Conservation (phyloP, 2,329 filamentous ascomycete genomes). For the Hymenoscyphus occultus region DNA sequence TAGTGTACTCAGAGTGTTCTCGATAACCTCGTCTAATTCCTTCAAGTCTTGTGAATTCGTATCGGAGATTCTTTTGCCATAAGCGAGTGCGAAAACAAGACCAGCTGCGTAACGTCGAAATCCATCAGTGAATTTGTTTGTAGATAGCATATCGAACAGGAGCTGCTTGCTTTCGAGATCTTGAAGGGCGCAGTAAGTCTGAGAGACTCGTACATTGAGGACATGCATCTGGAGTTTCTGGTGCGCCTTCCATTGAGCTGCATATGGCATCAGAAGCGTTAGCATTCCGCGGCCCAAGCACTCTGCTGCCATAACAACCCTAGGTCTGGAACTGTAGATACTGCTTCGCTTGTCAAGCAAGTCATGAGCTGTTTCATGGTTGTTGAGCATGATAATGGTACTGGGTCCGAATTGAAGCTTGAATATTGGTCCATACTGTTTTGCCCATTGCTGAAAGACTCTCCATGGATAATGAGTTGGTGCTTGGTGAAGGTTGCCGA, state of each 20-base stretch:
- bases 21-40: slow-evolving; percentile 11
- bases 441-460: slow-evolving; percentile 14
- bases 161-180: slow-evolving; percentile 15
- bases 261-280: slow-evolving; percentile 14
- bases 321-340: slow-evolving; percentile 17
- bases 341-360: slow-evolving; percentile 14
- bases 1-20: slow-evolving; percentile 9
- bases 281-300: slow-evolving; percentile 15
- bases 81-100: slow-evolving; percentile 11
- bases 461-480: slow-evolving; percentile 12
- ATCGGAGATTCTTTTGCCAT: slow-evolving; percentile 9
- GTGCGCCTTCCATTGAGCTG: slow-evolving; percentile 13
- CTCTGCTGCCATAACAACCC: slow-evolving; percentile 12
- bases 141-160: slow-evolving; percentile 12
- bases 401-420: slow-evolving; percentile 12
- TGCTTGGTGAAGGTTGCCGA: slow-evolving; percentile 14
- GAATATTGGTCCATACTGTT: slow-evolving; percentile 17
- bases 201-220: slow-evolving; percentile 10
- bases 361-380: slow-evolving; percentile 16
- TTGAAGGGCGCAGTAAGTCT: slow-evolving; percentile 15
- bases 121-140: slow-evolving; percentile 13
- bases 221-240: slow-evolving; percentile 15
- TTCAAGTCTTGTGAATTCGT: slow-evolving; percentile 10
- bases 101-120: slow-evolving; percentile 14
- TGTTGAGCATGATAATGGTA: slow-evolving; percentile 15